Conservation (phyloP, 2,329 filamentous ascomycete genomes). For the Sporothrix schenckii region DNA sequence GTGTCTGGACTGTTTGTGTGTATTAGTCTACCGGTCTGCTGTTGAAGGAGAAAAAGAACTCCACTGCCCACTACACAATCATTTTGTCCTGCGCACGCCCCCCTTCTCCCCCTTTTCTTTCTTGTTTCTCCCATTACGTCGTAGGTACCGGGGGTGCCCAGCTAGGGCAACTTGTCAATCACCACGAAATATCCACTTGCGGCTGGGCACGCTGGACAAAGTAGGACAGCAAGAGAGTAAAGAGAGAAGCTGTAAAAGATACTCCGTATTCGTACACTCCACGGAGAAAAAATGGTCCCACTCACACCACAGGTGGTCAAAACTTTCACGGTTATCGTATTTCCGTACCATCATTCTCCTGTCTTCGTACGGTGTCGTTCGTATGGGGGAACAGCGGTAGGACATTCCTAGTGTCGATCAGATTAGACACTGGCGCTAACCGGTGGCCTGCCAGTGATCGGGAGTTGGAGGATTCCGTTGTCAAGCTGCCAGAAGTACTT, state of each 20-base stretch:
- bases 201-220: slow-evolving; percentile 14
- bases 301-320: slow-evolving; percentile 7
- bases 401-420: slow-evolving; percentile 34
- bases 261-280: not conserved
- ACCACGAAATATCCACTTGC: slow-evolving; percentile 3
- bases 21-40: not conserved
- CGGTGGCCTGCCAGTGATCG: slow-evolving; percentile 17
- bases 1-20: not conserved
- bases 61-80: not conserved
- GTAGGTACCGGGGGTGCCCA: not conserved
- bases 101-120: slow-evolving; percentile 12
- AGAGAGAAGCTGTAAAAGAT: not conserved
- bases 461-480: too few relatives aligned
- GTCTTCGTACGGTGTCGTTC: not conserved
- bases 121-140: not conserved
- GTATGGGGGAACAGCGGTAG: slow-evolving; percentile 11
- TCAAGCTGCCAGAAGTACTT: not conserved
- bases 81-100: not conserved
- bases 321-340: slow-evolving; percentile 13
- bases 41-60: not conserved
- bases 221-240: not conserved
- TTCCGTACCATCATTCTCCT: not conserved
- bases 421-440: slow-evolving; percentile 33
- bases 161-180: slow-evolving; percentile 22
- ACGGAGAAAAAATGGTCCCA: not conserved